A percentile compares a stretch with the other conserved stretches of the same genome.
Evolutionary conservation across 164 flowering plant genomes (phyloP).

Genomic region (Warburgia ugandensis): DNA sequence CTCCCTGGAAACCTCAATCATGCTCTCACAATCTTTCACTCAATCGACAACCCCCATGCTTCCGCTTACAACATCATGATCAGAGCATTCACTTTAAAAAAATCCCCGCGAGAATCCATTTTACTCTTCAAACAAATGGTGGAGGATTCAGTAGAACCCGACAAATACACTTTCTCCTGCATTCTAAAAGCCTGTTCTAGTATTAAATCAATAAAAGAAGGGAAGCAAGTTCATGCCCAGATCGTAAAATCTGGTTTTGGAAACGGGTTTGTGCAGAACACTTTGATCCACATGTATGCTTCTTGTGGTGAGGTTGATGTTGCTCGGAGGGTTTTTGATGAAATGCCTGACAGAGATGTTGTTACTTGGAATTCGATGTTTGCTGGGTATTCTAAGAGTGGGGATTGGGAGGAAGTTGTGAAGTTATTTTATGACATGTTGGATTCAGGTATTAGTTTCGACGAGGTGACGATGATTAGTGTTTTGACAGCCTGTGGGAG

Average conservation of each 20-base stretch:
- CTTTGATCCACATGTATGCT: slow-evolving; percentile 40
- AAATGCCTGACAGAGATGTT: too few relatives aligned
- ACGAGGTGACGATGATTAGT: slow-evolving; percentile 30
- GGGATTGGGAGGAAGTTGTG: slow-evolving; percentile 30
- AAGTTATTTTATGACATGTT: slow-evolving; percentile 27
- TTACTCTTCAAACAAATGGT: slow-evolving; percentile 28
- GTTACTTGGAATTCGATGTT: slow-evolving; percentile 47
- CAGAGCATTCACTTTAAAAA: slow-evolving; percentile 27
- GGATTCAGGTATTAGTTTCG: slow-evolving; percentile 15
- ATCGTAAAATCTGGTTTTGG: slow-evolving; percentile 16
- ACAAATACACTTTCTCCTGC: slow-evolving; percentile 19
- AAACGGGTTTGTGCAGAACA: slow-evolving; percentile 29
- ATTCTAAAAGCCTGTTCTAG: slow-evolving; percentile 19
- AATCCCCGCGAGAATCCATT: slow-evolving; percentile 27
- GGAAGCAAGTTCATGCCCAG: slow-evolving; percentile 19
- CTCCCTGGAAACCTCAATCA: slow-evolving; percentile 27
- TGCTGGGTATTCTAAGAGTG: slow-evolving; percentile 30
- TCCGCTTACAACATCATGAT: slow-evolving; percentile 36
- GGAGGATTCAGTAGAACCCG: slow-evolving; percentile 18
- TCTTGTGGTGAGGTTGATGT: too few relatives aligned
- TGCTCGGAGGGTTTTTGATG: too few relatives aligned
- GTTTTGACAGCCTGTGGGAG: slow-evolving; percentile 46
- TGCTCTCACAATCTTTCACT: slow-evolving; percentile 31
- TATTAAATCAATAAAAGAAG: slow-evolving; percentile 6
- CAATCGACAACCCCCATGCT: slow-evolving; percentile 28